Conservation (phyloP, 2,329 filamentous ascomycete genomes). For the Fusarium palustre region DNA sequence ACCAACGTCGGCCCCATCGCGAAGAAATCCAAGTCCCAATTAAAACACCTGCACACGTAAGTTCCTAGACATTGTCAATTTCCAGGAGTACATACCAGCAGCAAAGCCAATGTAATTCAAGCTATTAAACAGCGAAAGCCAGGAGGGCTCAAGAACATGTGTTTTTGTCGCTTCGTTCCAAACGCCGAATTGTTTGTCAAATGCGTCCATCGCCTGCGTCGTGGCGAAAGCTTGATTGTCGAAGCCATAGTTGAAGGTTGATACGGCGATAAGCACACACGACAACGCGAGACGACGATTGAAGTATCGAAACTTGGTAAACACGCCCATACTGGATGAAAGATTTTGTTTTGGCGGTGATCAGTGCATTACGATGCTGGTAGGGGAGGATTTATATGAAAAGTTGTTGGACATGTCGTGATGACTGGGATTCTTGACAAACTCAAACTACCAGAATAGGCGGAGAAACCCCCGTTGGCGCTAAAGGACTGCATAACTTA, state of each 20-base stretch:
- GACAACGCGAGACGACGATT: constrained; percentile 37
- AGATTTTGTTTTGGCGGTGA: neutral
- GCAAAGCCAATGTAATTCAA: constrained; percentile 52
- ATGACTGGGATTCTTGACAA: constrained; percentile 35
- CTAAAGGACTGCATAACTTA: neutral
- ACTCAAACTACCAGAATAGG: neutral
- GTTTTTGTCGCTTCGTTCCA: constrained; percentile 31
- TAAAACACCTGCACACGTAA: constrained; percentile 16
- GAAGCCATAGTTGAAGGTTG: constrained; percentile 56
- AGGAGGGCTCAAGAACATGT: too few relatives aligned
- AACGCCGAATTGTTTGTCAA: constrained; percentile 51
- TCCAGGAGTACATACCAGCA: constrained; percentile 35
- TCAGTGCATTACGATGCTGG: too few relatives aligned
- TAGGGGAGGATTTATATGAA: constrained; percentile 8
- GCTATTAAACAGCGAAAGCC: too few relatives aligned
- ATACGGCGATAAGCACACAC: constrained; percentile 50
- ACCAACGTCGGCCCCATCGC: constrained; percentile 46
- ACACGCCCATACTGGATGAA: constrained; percentile 27
- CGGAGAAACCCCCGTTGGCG: too few relatives aligned
- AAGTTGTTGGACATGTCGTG: constrained; percentile 26
- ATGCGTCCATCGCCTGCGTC: constrained; percentile 53
- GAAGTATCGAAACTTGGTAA: constrained; percentile 43
- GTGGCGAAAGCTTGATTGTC: constrained; percentile 55
- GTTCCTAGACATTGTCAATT: rapidly evolving
- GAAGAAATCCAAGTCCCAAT: constrained; percentile 39